Evolutionary conservation across 2,329 filamentous ascomycete genomes (phyloP).

Genomic region (Fusarium haematococcum): DNA sequence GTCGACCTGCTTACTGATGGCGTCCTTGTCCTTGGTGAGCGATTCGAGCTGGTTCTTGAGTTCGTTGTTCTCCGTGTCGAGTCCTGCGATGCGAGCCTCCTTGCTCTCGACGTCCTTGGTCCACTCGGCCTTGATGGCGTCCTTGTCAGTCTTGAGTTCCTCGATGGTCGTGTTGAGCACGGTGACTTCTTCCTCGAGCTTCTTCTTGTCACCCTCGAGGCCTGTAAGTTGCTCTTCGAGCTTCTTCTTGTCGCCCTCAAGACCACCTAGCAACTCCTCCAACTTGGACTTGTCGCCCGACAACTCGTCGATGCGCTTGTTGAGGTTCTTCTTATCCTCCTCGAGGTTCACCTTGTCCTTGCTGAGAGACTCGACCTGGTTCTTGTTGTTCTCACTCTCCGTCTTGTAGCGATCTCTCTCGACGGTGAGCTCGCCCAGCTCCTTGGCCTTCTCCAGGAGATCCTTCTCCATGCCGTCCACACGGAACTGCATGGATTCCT

Average conservation of each 20-base stretch:
- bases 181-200: conserved; percentile 34
- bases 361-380: conserved; percentile 33
- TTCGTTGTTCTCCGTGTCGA: conserved; percentile 39
- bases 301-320: conserved; percentile 31
- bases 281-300: conserved; percentile 30
- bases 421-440: conserved; percentile 40
- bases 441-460: conserved; percentile 38
- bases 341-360: conserved; percentile 39
- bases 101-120: conserved; percentile 40
- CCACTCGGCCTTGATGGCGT: conserved; percentile 34
- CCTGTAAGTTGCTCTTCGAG: conserved; percentile 14
- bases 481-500: conserved; percentile 43
- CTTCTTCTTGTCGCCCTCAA: conserved; percentile 37
- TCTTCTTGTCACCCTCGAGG: conserved; percentile 27
- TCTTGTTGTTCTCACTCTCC: conserved; percentile 33
- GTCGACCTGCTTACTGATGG: conserved; percentile 32
- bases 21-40: conserved; percentile 41
- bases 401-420: conserved; percentile 39
- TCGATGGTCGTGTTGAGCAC: conserved; percentile 38
- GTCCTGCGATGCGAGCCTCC: conserved; percentile 35
- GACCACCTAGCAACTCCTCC: conserved; percentile 33
- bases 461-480: conserved; percentile 40
- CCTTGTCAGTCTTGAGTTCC: conserved; percentile 37
- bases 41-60: conserved; percentile 41
- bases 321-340: conserved; percentile 39